Evolutionary conservation across 2,329 filamentous ascomycete species (phyloP).

Genomic region (Gremmenia infestans): DNA sequence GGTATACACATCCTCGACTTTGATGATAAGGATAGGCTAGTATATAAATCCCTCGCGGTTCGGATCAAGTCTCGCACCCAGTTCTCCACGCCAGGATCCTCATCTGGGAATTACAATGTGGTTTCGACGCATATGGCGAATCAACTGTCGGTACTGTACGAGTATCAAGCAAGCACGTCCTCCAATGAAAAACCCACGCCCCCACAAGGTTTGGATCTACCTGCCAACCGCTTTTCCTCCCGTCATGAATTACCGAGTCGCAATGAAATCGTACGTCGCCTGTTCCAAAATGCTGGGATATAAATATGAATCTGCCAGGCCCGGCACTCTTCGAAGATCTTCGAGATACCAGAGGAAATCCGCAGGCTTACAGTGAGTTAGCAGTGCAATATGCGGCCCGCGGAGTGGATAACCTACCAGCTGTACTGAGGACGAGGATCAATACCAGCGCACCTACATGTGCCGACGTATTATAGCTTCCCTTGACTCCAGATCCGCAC

Average conservation of each 20-base stretch:
- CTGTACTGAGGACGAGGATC: constrained; percentile 50
- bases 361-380: constrained; percentile 28
- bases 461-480: constrained; percentile 48
- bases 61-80: constrained; percentile 32
- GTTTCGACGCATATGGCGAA: not conserved
- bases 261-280: too few relatives aligned
- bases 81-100: constrained; percentile 25
- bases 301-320: constrained; percentile 41
- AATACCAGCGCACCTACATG: constrained; percentile 55
- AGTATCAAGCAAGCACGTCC: constrained; percentile 37
- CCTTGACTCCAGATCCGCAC: constrained; percentile 47
- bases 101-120: too few relatives aligned
- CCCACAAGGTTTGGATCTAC: too few relatives aligned
- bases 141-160: constrained; percentile 2
- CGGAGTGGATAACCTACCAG: constrained; percentile 32
- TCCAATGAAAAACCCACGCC: constrained; percentile 38
- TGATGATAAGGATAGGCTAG: constrained; percentile 35
- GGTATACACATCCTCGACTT: constrained; percentile 29
- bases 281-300: constrained; percentile 68
- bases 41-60: constrained; percentile 30
- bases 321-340: constrained; percentile 26
- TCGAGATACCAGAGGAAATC: constrained; percentile 31
- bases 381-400: not conserved
- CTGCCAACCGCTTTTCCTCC: too few relatives aligned
- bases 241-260: too few relatives aligned